These are phyloP conservation scores for Esteya vermicola DNA, from an alignment of 2,329 filamentous ascomycete genomes.

Conservation along the genomic window DNA sequence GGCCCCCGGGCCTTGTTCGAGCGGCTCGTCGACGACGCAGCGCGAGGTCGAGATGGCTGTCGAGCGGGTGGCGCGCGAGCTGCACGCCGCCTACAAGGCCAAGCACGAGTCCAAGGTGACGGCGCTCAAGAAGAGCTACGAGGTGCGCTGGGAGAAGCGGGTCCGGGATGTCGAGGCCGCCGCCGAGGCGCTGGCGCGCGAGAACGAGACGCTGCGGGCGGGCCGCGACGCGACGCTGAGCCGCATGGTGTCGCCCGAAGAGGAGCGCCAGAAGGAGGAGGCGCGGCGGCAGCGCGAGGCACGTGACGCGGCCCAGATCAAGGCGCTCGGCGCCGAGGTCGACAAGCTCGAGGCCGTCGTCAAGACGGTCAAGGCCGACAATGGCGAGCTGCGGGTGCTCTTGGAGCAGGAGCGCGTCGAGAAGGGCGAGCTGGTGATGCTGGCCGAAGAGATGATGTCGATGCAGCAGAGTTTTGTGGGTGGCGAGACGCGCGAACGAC, in stretches of 20 bases:
- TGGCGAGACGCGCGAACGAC: not conserved
- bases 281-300: slow-evolving; percentile 44
- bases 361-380: slow-evolving; percentile 53
- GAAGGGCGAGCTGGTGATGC: slow-evolving; percentile 68
- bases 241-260: slow-evolving; percentile 32
- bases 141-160: slow-evolving; percentile 80
- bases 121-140: slow-evolving; percentile 73
- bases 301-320: slow-evolving; percentile 51
- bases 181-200: slow-evolving; percentile 52
- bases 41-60: slow-evolving; percentile 70
- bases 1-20: slow-evolving; percentile 20
- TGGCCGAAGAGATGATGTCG: slow-evolving; percentile 72
- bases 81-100: slow-evolving; percentile 86
- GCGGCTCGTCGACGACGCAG: slow-evolving; percentile 11
- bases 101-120: slow-evolving; percentile 96
- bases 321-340: slow-evolving; percentile 58
- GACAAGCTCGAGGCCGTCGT: slow-evolving; percentile 63
- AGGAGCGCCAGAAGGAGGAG: slow-evolving; percentile 31
- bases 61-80: slow-evolving; percentile 83
- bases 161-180: slow-evolving; percentile 62
- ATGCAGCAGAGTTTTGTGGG: slow-evolving; percentile 39
- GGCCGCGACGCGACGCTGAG: slow-evolving; percentile 53
- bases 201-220: slow-evolving; percentile 60
- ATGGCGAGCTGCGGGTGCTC: slow-evolving; percentile 47
- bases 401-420: slow-evolving; percentile 65